Evolutionary conservation across 129 eudicot genomes (phyloP), one percentile per base, ranked within the genome.

Genomic region (Lonicera japonica): DNA sequence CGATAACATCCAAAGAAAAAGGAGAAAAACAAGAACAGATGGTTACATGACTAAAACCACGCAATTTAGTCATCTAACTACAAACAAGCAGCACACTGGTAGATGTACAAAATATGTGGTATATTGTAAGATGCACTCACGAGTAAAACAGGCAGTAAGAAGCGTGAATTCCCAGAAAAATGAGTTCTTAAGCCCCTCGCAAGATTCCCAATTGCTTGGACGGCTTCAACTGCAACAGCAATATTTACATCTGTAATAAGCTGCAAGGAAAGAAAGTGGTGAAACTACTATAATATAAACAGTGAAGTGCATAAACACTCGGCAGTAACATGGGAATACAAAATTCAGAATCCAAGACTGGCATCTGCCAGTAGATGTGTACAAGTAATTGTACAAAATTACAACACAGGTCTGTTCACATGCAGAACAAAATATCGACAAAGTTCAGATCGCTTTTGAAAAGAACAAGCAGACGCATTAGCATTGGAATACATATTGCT

Each of bases 151-250:
- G 99, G 99, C 39, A 94, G 74, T 58, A 94, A 5, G 48, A 88
- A 85, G 45, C 99, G 96, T 57, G 96, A 86, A 56, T 75, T 88
- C 56, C 80, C 92, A 62, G 99, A 83, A 66, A 94, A 88, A 70
- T 81, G 77, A 17, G 94, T 77, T 77, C 99, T 72, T 73, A 88
- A 68, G 7, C 99, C 99, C 59, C 70, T 61, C 39, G 99, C 99
- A 80, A 94, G 96, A 72, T 94, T 88, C 54, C 95, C 99, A 50
- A 94, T 65, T 60, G 99, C 99, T 78, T 88, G 99, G 51, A 88
- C 79, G 47, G 96, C 96, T 75, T 94, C 99, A 50, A 88, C 99
- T 46, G 94, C 95, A 60, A 94, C 99, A 70, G 96, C 99, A 71
- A 94, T 85, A 72, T 94, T 94, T 48, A 88, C 96, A 75, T 94